Conservation (phyloP, 192 early-diverging fungal genomes). For the Chytriomyces confervae region DNA sequence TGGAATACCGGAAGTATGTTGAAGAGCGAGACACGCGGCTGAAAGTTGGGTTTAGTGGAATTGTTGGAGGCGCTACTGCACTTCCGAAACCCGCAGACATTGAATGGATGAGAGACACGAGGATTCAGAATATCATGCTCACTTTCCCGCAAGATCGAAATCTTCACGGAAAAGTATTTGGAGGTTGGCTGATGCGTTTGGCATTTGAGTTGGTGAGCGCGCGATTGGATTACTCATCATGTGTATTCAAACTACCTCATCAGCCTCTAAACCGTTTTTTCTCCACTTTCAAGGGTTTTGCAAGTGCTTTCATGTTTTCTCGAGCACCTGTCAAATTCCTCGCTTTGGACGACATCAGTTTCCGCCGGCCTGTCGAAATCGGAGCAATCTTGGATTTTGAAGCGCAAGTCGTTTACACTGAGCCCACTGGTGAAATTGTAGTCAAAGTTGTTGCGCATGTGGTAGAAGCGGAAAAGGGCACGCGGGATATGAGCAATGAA, state of each 20-base stretch:
- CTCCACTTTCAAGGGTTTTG: slow-evolving; percentile 52
- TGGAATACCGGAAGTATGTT: slow-evolving; percentile 66
- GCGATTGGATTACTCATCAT: neutral
- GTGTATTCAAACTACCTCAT: slow-evolving; percentile 72
- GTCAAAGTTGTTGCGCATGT: slow-evolving; percentile 77
- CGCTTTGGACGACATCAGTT: slow-evolving; percentile 61
- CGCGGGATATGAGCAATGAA: slow-evolving; percentile 77
- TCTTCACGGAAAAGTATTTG: slow-evolving; percentile 80
- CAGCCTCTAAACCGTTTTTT: slow-evolving; percentile 62
- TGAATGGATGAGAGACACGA: slow-evolving; percentile 78
- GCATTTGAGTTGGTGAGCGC: slow-evolving; percentile 78
- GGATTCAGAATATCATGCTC: slow-evolving; percentile 69
- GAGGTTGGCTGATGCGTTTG: slow-evolving; percentile 79
- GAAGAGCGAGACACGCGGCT: slow-evolving; percentile 17
- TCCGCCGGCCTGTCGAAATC: slow-evolving; percentile 85
- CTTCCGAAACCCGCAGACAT: slow-evolving; percentile 22
- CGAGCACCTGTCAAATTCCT: slow-evolving; percentile 11
- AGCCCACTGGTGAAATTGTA: slow-evolving; percentile 50
- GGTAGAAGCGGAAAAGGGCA: slow-evolving; percentile 65
- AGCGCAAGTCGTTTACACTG: slow-evolving; percentile 80
- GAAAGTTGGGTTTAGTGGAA: slow-evolving; percentile 32
- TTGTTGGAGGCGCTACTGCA: slow-evolving; percentile 8
- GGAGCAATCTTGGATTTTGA: slow-evolving; percentile 76
- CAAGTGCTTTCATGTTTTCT: neutral
- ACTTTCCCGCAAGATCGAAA: slow-evolving; percentile 82